A percentile compares a stretch with the other conserved stretches of the same genome.
Evolutionary conservation across 768 basidiomycete genomes (phyloP).

Genomic region (Russula virescens): DNA sequence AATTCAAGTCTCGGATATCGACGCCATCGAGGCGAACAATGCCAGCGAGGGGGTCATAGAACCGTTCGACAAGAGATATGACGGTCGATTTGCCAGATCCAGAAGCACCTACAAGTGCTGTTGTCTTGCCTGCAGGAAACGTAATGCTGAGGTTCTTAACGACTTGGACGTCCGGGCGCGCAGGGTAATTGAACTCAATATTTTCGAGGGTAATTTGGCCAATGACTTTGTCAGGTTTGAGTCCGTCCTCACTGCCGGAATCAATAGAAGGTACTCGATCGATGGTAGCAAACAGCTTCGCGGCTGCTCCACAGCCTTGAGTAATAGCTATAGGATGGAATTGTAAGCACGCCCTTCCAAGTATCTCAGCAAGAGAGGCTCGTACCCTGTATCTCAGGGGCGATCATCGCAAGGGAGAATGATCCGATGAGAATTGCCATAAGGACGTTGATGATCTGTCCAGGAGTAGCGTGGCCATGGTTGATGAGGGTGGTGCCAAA

Average conservation of each 20-base stretch:
- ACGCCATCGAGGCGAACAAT: slow-evolving; percentile 41
- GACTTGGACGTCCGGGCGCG: slow-evolving; percentile 71
- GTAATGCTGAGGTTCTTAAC: slow-evolving; percentile 61
- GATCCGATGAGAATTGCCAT: slow-evolving; percentile 77
- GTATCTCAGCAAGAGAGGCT: slow-evolving; percentile 11
- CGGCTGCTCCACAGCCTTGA: slow-evolving; percentile 79
- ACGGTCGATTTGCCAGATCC: slow-evolving; percentile 39
- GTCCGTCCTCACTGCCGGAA: slow-evolving; percentile 60
- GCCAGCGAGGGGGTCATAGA: slow-evolving; percentile 46
- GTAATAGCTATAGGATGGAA: slow-evolving; percentile 50
- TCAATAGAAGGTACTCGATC: slow-evolving; percentile 86
- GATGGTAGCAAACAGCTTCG: slow-evolving; percentile 84
- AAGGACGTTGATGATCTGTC: slow-evolving; percentile 74
- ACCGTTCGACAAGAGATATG: slow-evolving; percentile 44
- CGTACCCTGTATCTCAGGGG: slow-evolving; percentile 48
- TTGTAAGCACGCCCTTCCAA: slow-evolving; percentile 11
- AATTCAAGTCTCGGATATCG: slow-evolving; percentile 41
- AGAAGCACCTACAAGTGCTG: slow-evolving; percentile 38
- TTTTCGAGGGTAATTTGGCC: slow-evolving; percentile 71
- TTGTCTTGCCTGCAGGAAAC: slow-evolving; percentile 50
- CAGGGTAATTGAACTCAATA: slow-evolving; percentile 81
- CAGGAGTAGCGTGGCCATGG: slow-evolving; percentile 49
- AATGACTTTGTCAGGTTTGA: slow-evolving; percentile 56
- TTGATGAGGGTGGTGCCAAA: slow-evolving; percentile 83
- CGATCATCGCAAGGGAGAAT: slow-evolving; percentile 74